phyloP scores from a whole-genome alignment of 768 basidiomycete genomes.

The Pholiota conissans region DNA sequence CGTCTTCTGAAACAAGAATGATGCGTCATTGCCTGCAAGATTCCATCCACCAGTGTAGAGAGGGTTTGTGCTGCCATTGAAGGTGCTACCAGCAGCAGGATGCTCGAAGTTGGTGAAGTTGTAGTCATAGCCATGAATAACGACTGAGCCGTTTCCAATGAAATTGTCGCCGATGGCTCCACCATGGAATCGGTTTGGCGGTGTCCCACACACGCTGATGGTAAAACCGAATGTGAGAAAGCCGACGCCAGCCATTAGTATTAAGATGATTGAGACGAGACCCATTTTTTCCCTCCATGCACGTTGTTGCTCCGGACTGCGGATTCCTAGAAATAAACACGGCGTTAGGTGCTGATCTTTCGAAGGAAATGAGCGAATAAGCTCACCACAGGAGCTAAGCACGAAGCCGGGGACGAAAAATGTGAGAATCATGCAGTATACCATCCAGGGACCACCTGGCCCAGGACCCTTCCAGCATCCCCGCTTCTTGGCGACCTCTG shows the following conservation, averaged over 20 bases:
- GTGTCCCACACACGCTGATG: slow-evolving; percentile 86
- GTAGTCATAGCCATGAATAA: slow-evolving; percentile 94
- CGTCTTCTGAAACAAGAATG: slow-evolving; percentile 92
- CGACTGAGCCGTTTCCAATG: slow-evolving; percentile 78
- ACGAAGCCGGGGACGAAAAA: slow-evolving; percentile 79
- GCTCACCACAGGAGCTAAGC: slow-evolving; percentile 76
- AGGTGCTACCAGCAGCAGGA: slow-evolving; percentile 62
- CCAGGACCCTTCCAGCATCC: slow-evolving; percentile 80
- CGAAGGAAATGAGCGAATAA: neutral
- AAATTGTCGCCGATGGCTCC: slow-evolving; percentile 69
- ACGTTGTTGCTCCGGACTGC: slow-evolving; percentile 88
- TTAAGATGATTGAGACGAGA: slow-evolving; percentile 73
- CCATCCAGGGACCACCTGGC: slow-evolving; percentile 93
- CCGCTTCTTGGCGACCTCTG: slow-evolving; percentile 37
- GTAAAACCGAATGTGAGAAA: slow-evolving; percentile 99
- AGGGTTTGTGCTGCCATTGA: slow-evolving; percentile 84
- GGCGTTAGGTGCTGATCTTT: neutral
- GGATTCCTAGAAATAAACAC: slow-evolving; percentile 60
- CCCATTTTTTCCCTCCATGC: slow-evolving; percentile 99
- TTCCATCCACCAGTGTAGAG: slow-evolving; percentile 75
- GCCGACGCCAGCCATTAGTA: slow-evolving; percentile 92
- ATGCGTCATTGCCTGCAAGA: slow-evolving; percentile 85
- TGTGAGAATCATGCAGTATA: slow-evolving; percentile 87
- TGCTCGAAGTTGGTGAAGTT: slow-evolving; percentile 88
- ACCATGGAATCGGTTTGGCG: slow-evolving; percentile 79